Conservation (phyloP, 306 rosid genomes). For the Lotus japonicus region DNA sequence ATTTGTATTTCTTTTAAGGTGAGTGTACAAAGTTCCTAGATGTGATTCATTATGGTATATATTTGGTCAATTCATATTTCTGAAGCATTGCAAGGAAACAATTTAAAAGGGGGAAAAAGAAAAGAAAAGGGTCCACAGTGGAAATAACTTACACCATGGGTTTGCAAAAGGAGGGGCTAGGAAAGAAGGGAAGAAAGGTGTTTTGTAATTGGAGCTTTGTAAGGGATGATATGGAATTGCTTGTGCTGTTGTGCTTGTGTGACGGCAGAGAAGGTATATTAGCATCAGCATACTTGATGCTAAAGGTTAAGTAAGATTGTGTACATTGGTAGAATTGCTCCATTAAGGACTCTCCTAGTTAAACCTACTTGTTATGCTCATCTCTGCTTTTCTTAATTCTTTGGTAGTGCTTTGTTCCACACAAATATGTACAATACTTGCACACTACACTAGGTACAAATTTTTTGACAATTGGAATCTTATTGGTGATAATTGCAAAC, state of each 20-base stretch:
- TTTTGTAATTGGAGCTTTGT: conserved; percentile 3
- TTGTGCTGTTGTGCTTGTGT: not conserved
- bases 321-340: not conserved
- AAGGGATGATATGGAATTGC: conserved; percentile 11
- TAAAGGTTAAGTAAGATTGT: not conserved
- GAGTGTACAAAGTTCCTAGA: not conserved
- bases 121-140: not conserved
- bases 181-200: not conserved
- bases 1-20: not conserved
- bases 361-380: not conserved
- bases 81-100: not conserved
- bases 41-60: not conserved
- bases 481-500: not conserved
- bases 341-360: not conserved
- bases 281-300: not conserved
- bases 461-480: not conserved
- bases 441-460: not conserved
- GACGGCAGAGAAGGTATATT: conserved; percentile 6
- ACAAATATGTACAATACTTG: not conserved
- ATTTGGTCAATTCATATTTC: not conserved
- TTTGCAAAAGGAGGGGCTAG: conserved; percentile 1
- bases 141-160: not conserved
- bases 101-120: not conserved
- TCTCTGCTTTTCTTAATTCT: not conserved
- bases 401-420: not conserved